Percentiles rank a stretch among this genome's conserved stretches.
These are phyloP conservation scores for Mortierella antarctica DNA, from an alignment of 192 early-diverging fungal species.

Conservation along the genomic window DNA sequence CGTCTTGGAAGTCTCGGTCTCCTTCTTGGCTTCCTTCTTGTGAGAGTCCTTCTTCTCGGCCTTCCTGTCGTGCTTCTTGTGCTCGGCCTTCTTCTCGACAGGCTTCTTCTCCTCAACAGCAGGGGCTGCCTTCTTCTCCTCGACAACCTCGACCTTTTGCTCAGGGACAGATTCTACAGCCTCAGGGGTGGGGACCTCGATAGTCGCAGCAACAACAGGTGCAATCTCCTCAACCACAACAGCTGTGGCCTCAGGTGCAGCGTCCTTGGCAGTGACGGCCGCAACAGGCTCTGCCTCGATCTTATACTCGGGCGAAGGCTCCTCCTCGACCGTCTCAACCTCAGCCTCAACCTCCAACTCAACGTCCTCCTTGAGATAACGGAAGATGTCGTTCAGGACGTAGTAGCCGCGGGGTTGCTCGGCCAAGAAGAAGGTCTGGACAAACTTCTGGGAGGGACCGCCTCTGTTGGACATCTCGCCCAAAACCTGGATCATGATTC, in stretches of 20 bases:
- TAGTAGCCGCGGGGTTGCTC: conserved; percentile 92
- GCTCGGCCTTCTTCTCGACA: conserved; percentile 32
- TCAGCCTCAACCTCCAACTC: conserved; percentile 39
- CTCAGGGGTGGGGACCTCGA: conserved; percentile 2
- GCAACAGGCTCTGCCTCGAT: conserved; percentile 9
- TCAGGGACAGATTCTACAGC: conserved; percentile 5
- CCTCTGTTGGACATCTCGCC: conserved; percentile 92
- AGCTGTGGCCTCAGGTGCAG: conserved; percentile 9
- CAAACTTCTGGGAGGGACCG: conserved; percentile 85
- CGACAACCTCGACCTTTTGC: conserved; percentile 10
- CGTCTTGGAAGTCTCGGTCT: conserved; percentile 27
- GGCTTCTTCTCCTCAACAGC: conserved; percentile 45
- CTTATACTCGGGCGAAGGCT: conserved; percentile 12
- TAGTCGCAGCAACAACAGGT: conserved; percentile 11
- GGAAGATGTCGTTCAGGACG: conserved; percentile 94
- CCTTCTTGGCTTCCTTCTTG: conserved; percentile 20
- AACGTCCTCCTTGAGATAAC: conserved; percentile 92
- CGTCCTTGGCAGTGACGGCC: conserved; percentile 10
- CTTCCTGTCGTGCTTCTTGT: conserved; percentile 32
- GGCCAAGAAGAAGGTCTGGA: conserved; percentile 92
- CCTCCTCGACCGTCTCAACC: conserved; percentile 13
- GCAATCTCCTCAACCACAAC: conserved; percentile 12
- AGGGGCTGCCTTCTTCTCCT: conserved; percentile 47
- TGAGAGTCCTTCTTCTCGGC: conserved; percentile 26
- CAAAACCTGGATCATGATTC: conserved; percentile 91